Evolutionary conservation across 1,139 yeast species (phyloP), one percentile per base, ranked within the genome.

Genomic region (Candida sanyaensis): DNA sequence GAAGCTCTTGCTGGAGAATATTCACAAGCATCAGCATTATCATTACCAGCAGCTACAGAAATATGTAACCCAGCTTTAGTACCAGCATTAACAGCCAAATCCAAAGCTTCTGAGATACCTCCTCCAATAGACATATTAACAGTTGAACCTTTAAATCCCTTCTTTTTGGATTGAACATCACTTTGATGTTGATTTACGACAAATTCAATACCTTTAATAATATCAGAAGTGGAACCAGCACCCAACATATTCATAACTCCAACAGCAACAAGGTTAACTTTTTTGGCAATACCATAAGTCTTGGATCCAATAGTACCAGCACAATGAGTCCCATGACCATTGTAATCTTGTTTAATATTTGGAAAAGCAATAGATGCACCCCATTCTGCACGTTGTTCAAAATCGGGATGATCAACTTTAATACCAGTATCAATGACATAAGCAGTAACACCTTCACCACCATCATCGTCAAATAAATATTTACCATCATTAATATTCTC

Each of bases 281-380:
- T 78, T 68, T 88, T 88, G 54, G 95, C 88, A 52, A 88, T 88
- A 72, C 96, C 96, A 61, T 84, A 87, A 51, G 80, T 72, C 53
- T 77, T 75, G 23, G 93, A 85, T 34, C 84, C 95, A 62, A 87
- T 85, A 44, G 90, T 85, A 69, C 95, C 96, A 26, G 95, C 92
- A 77, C 92, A 86, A 65, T 88, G 96, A 49, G 95, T 86, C 54
- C 95, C 96, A 73, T 93, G 99, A 47, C 98, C 99, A 65, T 92
- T 92, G 47, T 96, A 96, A 67, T 93, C 98, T 45, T 73, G 65
- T 62, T 92, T 96, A 43, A 76, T 78, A 64, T 92, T 97, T 57
- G 90, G 93, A 41, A 70, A 63, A 48, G 97, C 97, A 56, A 93
- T 78, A 41, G 98, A 91, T 60, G 85, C 81, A 61, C 98, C 98